A percentile compares a stretch with the other conserved stretches of the same genome.
Conservation (phyloP, 164 flowering plant genomes). For the Stephania yunnanensis region DNA sequence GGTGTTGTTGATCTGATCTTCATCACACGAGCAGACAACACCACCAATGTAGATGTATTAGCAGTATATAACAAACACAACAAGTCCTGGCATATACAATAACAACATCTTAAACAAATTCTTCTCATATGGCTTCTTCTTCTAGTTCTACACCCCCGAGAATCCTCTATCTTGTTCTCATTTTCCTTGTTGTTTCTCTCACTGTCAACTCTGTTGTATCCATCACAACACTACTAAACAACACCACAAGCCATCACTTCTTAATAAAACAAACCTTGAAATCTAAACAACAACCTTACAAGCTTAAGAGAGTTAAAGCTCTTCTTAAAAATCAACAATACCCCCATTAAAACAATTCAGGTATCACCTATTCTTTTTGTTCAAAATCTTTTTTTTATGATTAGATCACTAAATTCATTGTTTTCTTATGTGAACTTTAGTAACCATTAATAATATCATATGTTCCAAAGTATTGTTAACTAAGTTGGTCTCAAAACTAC, state of each 20-base stretch:
- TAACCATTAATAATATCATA: no score
- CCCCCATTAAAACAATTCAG: slow-evolving; percentile 77
- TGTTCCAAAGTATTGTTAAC: no score
- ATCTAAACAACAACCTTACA: slow-evolving; percentile 47
- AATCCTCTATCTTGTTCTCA: slow-evolving; percentile 38
- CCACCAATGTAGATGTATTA: slow-evolving; percentile 35
- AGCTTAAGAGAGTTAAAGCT: slow-evolving; percentile 50
- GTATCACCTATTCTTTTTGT: slow-evolving; percentile 20
- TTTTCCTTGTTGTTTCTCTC: slow-evolving; percentile 39
- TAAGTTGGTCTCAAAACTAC: no score
- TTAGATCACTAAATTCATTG: neutral
- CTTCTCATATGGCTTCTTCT: slow-evolving; percentile 47
- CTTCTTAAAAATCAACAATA: slow-evolving; percentile 82
- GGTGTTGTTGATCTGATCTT: slow-evolving; percentile 8
- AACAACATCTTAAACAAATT: slow-evolving; percentile 18
- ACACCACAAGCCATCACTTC: neutral
- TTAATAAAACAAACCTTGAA: slow-evolving; percentile 45
- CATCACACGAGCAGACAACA: slow-evolving; percentile 51
- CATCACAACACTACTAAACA: neutral
- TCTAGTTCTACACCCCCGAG: slow-evolving; percentile 26
- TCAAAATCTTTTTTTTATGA: neutral
- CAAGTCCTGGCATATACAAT: slow-evolving; percentile 21
- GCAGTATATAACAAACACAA: no score
- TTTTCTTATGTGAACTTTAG: slow-evolving; percentile 34
- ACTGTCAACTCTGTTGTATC: slow-evolving; percentile 30